phyloP scores from a whole-genome alignment of 2,329 filamentous ascomycete genomes.

The Colletotrichum sansevieriae region DNA sequence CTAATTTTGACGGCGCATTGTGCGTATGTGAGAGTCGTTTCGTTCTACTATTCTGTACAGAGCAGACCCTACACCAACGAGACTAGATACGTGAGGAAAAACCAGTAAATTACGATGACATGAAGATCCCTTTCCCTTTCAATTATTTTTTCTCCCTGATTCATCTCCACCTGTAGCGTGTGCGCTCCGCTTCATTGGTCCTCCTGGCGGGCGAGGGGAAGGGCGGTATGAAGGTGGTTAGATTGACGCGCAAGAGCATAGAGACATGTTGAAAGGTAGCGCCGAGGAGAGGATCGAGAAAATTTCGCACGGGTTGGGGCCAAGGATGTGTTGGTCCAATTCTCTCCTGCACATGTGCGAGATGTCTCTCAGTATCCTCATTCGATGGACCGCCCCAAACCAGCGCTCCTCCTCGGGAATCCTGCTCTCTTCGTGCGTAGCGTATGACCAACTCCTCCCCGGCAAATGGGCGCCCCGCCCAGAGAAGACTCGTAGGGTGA shows the following conservation, averaged over 20 bases:
- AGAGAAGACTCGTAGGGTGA: neutral
- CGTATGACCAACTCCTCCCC: neutral
- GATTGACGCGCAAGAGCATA: too few species aligned
- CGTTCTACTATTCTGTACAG: neutral
- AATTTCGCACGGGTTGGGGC: too few species aligned
- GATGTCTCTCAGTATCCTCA: too few species aligned
- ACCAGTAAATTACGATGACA: neutral
- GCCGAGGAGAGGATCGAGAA: too few species aligned
- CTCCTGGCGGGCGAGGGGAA: too few species aligned
- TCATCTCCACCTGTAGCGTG: neutral
- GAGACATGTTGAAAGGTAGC: too few species aligned
- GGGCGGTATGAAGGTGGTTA: too few species aligned
- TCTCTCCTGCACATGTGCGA: too few species aligned
- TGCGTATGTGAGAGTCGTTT: neutral
- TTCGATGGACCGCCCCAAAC: too few species aligned
- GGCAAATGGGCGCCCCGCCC: constrained; percentile 7
- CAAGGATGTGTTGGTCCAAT: too few species aligned
- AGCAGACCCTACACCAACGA: neutral
- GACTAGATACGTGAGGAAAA: constrained; percentile 9
- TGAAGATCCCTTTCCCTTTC: constrained; percentile 1
- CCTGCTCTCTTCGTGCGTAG: neutral
- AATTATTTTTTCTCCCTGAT: neutral
- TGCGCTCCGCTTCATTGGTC: neutral
- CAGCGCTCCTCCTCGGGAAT: too few species aligned
- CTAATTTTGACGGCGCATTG: constrained; percentile 9